These are phyloP conservation scores for Trichoderma koningii DNA, from an alignment of 2,329 filamentous ascomycete species.

Conservation along the genomic window DNA sequence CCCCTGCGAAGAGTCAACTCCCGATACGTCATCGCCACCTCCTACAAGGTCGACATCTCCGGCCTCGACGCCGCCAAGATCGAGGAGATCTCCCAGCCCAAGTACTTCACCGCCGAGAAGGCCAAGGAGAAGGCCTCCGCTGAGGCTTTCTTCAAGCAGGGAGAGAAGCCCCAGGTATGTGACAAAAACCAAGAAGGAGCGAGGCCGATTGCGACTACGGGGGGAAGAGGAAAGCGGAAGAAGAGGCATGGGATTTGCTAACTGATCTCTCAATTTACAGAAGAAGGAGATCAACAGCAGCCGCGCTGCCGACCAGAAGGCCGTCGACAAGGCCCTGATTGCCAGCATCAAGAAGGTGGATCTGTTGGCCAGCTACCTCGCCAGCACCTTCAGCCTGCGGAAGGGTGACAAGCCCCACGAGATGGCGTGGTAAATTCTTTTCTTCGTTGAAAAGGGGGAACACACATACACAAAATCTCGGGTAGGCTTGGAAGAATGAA, in stretches of 20 bases:
- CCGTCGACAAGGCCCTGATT: conserved; percentile 93
- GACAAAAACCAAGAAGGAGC: background rate
- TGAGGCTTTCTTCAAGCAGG: conserved; percentile 99
- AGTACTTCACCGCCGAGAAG: conserved; percentile 98
- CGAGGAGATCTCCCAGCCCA: conserved; percentile 70
- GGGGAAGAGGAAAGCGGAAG: conserved; percentile 1
- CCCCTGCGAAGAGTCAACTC: conserved; percentile 93
- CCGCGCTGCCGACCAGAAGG: conserved; percentile 97
- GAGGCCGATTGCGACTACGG: background rate
- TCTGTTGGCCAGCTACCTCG: conserved; percentile 89
- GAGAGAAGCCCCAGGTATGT: conserved; percentile 94
- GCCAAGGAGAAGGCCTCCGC: conserved; percentile 91
- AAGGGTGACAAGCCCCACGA: conserved; percentile 99
- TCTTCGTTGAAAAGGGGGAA: conserved; percentile 3
- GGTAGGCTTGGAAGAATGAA: conserved; percentile 16
- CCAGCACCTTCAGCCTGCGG: conserved; percentile 95
- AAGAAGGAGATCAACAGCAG: conserved; percentile 95
- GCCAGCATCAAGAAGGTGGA: conserved; percentile 98
- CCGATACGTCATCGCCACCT: conserved; percentile 91
- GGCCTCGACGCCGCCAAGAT: conserved; percentile 91
- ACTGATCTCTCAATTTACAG: conserved; percentile 52
- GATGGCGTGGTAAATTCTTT: conserved; percentile 88
- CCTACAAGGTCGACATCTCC: conserved; percentile 78
- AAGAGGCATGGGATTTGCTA: conserved; percentile 29
- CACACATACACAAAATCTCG: conserved; percentile 31